Conservation (phyloP, 2,329 filamentous ascomycete species). For the Aspergillus sp. region DNA sequence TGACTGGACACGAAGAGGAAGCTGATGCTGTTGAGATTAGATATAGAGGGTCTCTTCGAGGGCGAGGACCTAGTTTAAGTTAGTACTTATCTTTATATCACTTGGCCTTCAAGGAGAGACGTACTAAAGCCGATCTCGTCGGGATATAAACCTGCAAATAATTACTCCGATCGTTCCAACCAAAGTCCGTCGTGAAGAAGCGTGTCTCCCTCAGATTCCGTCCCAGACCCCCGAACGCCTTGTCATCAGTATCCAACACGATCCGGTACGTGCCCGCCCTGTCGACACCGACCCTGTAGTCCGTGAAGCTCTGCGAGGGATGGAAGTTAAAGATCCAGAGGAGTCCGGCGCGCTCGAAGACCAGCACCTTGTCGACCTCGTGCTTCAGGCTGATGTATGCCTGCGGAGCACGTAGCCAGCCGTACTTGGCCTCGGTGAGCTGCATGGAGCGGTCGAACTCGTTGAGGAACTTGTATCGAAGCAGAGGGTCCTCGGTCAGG, state of each 20-base stretch:
- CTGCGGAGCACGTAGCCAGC: conserved; percentile 83
- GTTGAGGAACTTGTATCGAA: conserved; percentile 90
- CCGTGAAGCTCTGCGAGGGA: conserved; percentile 76
- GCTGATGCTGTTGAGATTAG: neutral
- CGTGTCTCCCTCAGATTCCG: conserved; percentile 76
- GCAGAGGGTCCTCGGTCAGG: conserved; percentile 77
- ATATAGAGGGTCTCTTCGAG: conserved; percentile 46
- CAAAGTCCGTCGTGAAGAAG: conserved; percentile 88
- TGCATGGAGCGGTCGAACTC: conserved; percentile 95
- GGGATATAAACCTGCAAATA: conserved; percentile 92
- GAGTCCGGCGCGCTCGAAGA: conserved; percentile 88
- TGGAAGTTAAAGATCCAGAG: conserved; percentile 98
- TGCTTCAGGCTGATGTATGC: conserved; percentile 94
- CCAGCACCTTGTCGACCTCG: conserved; percentile 88
- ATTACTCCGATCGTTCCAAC: conserved; percentile 87
- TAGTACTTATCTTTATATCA: neutral
- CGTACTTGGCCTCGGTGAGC: conserved; percentile 78
- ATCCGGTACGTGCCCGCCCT: conserved; percentile 80
- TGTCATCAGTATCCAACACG: conserved; percentile 77
- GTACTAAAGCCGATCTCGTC: conserved; percentile 76
- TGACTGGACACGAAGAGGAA: neutral
- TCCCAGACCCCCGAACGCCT: conserved; percentile 74
- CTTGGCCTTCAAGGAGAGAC: conserved; percentile 23
- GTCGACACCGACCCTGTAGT: conserved; percentile 90
- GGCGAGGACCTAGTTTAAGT: conserved; percentile 51